phyloP scores from a whole-genome alignment of 2,329 filamentous ascomycete genomes.

The Fusarium equiseti region DNA sequence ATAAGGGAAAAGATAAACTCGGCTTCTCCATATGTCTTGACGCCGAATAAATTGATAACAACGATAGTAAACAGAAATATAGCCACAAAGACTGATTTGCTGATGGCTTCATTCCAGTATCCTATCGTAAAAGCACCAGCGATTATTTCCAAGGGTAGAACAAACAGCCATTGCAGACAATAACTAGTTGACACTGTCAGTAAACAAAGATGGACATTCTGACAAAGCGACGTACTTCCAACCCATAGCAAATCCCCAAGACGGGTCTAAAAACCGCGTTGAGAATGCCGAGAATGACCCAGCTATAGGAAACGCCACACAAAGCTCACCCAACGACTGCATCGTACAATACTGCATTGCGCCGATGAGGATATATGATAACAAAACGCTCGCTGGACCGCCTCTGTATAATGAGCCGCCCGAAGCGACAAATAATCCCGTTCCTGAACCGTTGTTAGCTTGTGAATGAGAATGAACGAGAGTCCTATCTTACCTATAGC shows the following conservation, averaged over 20 bases:
- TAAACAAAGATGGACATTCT: fast-evolving
- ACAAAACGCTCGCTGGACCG: conserved; percentile 81
- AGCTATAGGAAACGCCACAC: conserved; percentile 89
- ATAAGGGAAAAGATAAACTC: conserved; percentile 89
- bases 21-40: conserved; percentile 89
- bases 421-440: conserved; percentile 88
- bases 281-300: conserved; percentile 94
- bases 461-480: neutral
- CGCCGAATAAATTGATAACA: conserved; percentile 86
- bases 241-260: conserved; percentile 95
- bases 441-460: conserved; percentile 61
- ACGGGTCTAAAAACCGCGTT: conserved; percentile 92
- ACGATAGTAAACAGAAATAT: conserved; percentile 84
- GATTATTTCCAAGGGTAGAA: conserved; percentile 87
- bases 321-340: conserved; percentile 90
- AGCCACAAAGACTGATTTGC: conserved; percentile 81
- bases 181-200: conserved; percentile 65
- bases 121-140: conserved; percentile 85
- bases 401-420: conserved; percentile 78
- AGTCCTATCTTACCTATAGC: conserved; percentile 75
- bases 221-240: conserved; percentile 75
- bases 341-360: conserved; percentile 92
- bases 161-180: conserved; percentile 86
- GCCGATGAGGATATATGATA: conserved; percentile 82
- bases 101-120: conserved; percentile 77